A percentile compares a stretch with the other conserved stretches of the same genome.
phyloP scores from a whole-genome alignment of 257 asterid genomes.

The Orobanche coerulescens region DNA sequence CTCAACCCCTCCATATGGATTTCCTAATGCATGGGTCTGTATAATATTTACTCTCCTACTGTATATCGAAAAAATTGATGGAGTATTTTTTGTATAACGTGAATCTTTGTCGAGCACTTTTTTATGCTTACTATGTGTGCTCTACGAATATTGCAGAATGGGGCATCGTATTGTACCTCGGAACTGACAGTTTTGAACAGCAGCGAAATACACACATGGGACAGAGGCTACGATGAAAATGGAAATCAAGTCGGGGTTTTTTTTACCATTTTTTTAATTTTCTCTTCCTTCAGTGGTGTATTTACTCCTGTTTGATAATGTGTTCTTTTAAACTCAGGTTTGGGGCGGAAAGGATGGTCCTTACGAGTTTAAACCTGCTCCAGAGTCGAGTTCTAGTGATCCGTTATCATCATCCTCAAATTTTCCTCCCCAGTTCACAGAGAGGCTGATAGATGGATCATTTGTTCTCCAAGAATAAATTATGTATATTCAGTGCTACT shows the following conservation, averaged over 20 bases:
- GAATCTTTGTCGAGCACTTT: background rate
- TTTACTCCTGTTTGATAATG: background rate
- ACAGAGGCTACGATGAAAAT: conserved; percentile 76
- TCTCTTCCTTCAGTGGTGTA: background rate
- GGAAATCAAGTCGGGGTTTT: conserved; percentile 76
- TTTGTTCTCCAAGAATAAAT: conserved; percentile 63
- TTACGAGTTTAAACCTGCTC: conserved; percentile 82
- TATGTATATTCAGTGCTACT: conserved; percentile 30
- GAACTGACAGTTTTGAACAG: conserved; percentile 72
- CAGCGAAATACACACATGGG: conserved; percentile 83
- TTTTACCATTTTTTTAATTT: background rate
- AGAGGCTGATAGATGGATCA: conserved; percentile 51
- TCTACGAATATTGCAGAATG: conserved; percentile 34
- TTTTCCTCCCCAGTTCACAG: conserved; percentile 47
- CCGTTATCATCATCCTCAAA: conserved; percentile 46
- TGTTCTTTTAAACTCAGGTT: conserved; percentile 39
- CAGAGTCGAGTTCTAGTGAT: conserved; percentile 63
- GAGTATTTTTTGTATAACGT: too few species aligned
- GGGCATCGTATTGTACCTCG: conserved; percentile 52
- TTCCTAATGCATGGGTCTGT: conserved; percentile 63
- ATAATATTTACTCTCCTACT: background rate
- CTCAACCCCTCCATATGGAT: conserved; percentile 80
- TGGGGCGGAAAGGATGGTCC: conserved; percentile 96
- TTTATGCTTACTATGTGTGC: background rate
- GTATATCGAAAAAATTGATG: too few species aligned